Evolutionary conservation across 1,284 basidiomycete species (phyloP), one percentile per base, ranked within the genome.

Genomic region (Pterulicium gracile): DNA sequence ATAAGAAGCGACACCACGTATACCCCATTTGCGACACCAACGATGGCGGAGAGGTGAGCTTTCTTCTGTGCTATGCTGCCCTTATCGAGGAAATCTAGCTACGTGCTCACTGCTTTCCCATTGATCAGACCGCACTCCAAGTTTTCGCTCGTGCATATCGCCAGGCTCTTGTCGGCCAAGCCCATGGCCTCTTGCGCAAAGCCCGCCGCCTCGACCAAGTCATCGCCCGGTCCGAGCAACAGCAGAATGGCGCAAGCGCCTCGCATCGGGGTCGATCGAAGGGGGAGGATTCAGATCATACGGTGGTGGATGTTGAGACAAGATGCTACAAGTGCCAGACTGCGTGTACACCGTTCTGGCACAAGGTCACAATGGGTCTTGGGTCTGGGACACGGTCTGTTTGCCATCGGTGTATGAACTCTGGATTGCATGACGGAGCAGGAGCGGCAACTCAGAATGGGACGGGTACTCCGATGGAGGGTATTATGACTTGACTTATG

Each of bases 21-120:
- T 84, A 86, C 58, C 87, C 88, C 50, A 72, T 93, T 51, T 89
- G 88, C 56, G 89, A 94, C 55, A 76, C 79, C 20, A 88, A 93
- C 50, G 88, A 90, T 49, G 76, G 73, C 3, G 87, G 85, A 50
- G 77, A 87, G 75, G 87, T 86, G 52, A 44, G 69, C 56, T 42
- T 40, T 45, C 39, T 42, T 17, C 15, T 42, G 45, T n/a, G 40
- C 32, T 43, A 27, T 44, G 36, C 24, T n/a, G n/a, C n/a, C n/a
- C n/a, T n/a, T n/a, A n/a, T n/a, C n/a, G n/a, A n/a, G n/a, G n/a
- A n/a, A n/a, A n/a, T n/a, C n/a, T n/a, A n/a, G n/a, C n/a, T n/a
- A n/a, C n/a, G n/a, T n/a, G n/a, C n/a, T n/a, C n/a, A n/a, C n/a
- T n/a, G n/a, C n/a, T n/a, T n/a, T n/a, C n/a, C n/a, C n/a, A n/a